phyloP scores from a whole-genome alignment of 768 basidiomycete species.

The Lyophyllum shimeji region DNA sequence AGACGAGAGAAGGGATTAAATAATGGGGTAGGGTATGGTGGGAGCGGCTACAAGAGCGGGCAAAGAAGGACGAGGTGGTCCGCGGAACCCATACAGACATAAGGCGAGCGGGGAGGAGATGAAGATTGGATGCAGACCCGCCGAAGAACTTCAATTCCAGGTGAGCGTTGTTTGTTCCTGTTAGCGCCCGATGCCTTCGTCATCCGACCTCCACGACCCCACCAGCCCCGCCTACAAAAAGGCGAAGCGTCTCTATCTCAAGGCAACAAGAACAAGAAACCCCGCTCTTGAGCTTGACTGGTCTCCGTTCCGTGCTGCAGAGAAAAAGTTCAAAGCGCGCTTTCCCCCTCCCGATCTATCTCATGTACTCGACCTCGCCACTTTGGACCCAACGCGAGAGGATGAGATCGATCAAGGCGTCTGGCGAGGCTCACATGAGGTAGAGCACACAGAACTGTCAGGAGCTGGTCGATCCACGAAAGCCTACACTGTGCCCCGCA shows the following conservation, averaged over 20 bases:
- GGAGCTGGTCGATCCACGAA: constrained; percentile 23
- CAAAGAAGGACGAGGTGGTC: constrained; percentile 40
- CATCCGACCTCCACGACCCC: constrained; percentile 40
- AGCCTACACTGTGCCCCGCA: constrained; percentile 48
- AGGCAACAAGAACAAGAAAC: constrained; percentile 56
- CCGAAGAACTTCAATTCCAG: background rate
- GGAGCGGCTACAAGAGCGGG: constrained; percentile 37
- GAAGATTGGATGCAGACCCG: background rate
- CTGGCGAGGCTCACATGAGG: constrained; percentile 47
- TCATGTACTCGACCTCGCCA: constrained; percentile 65
- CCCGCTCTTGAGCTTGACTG: constrained; percentile 49
- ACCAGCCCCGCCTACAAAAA: constrained; percentile 55
- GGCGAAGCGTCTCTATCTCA: constrained; percentile 55
- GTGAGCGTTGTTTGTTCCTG: constrained; percentile 29
- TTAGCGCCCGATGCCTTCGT: constrained; percentile 29
- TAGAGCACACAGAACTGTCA: constrained; percentile 31
- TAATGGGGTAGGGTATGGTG: constrained; percentile 26
- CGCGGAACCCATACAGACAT: constrained; percentile 85
- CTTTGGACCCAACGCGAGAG: constrained; percentile 36
- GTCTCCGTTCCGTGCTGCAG: constrained; percentile 75
- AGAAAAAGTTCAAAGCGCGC: constrained; percentile 78
- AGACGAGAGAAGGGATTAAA: constrained; percentile 19
- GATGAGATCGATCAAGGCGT: constrained; percentile 43
- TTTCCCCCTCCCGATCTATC: constrained; percentile 79
- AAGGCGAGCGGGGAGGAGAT: constrained; percentile 2